Percentiles rank a stretch among this genome's conserved stretches.
phyloP scores from a whole-genome alignment of 2,329 filamentous ascomycete species.

The Botrytis galanthina region DNA sequence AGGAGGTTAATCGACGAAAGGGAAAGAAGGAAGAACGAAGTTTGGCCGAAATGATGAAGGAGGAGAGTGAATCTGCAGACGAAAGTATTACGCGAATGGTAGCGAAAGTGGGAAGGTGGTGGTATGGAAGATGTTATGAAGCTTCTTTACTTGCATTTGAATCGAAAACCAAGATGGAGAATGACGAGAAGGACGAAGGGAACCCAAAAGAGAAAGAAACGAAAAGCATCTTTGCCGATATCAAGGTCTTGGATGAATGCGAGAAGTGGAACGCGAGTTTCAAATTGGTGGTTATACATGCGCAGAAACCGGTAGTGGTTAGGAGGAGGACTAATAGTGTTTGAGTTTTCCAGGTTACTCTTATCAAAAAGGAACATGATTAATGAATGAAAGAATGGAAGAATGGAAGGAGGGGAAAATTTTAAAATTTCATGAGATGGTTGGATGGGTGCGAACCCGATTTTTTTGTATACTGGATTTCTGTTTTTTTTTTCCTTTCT shows the following conservation, averaged over 20 bases:
- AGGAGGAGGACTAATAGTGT: conserved; percentile 34
- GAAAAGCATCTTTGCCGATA: conserved; percentile 75
- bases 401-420: neutral
- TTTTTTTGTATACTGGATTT: neutral
- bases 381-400: neutral
- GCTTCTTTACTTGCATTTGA: neutral
- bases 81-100: conserved; percentile 91
- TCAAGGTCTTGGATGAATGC: conserved; percentile 74
- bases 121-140: conserved; percentile 94
- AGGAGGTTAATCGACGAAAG: conserved; percentile 41
- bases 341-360: conserved; percentile 21
- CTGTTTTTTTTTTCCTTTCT: neutral
- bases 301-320: conserved; percentile 34
- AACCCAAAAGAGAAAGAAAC: conserved; percentile 31
- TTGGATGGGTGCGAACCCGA: conserved; percentile 10
- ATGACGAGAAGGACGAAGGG: neutral
- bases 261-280: conserved; percentile 83
- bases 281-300: conserved; percentile 87
- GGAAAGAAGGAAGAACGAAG: conserved; percentile 39
- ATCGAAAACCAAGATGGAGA: neutral
- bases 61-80: conserved; percentile 68
- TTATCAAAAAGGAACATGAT: neutral
- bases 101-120: conserved; percentile 88
- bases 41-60: conserved; percentile 70
- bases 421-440: neutral